These are phyloP conservation scores for Rusavskia elegans DNA, from an alignment of 495 filamentous ascomycete species.

Conservation along the genomic window DNA sequence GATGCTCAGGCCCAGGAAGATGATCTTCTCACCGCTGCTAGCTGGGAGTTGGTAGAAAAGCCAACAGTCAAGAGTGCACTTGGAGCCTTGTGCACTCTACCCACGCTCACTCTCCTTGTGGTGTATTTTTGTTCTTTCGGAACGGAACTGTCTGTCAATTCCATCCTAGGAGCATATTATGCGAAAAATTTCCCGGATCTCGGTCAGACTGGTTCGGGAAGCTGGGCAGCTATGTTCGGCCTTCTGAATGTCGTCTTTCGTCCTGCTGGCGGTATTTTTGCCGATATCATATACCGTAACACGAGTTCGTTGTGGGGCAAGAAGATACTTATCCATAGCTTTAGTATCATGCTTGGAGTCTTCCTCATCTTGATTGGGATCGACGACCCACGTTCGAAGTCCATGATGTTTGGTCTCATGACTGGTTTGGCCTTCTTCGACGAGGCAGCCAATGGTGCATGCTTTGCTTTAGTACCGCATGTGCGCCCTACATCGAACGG, in stretches of 20 bases:
- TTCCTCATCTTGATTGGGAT: slow-evolving; percentile 55
- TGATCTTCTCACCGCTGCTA: too few relatives aligned
- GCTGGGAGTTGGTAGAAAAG: too few relatives aligned
- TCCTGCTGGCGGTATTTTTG: slow-evolving; percentile 53
- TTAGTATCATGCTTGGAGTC: slow-evolving; percentile 44
- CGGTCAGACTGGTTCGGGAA: slow-evolving; percentile 50
- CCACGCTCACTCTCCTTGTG: too few relatives aligned
- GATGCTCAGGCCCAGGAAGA: too few relatives aligned
- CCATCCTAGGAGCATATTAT: slow-evolving; percentile 64
- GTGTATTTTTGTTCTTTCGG: too few relatives aligned
- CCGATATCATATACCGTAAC: slow-evolving; percentile 53
- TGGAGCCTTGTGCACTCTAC: too few relatives aligned
- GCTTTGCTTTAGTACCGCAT: slow-evolving; percentile 69
- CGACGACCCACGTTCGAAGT: slow-evolving; percentile 36
- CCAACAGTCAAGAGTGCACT: too few relatives aligned
- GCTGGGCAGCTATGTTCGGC: slow-evolving; percentile 78
- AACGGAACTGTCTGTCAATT: slow-evolving; percentile 77
- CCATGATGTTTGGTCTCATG: slow-evolving; percentile 59
- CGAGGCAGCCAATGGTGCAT: slow-evolving; percentile 66
- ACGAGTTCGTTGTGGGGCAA: slow-evolving; percentile 49
- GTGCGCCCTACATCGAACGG: slow-evolving; percentile 58
- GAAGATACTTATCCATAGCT: slow-evolving; percentile 49
- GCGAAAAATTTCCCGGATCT: slow-evolving; percentile 53
- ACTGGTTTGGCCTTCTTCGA: slow-evolving; percentile 60
- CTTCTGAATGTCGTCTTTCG: slow-evolving; percentile 64